These are phyloP conservation scores for Avena eriantha DNA, from an alignment of 176 grass and related monocot species.

Conservation along the genomic window DNA sequence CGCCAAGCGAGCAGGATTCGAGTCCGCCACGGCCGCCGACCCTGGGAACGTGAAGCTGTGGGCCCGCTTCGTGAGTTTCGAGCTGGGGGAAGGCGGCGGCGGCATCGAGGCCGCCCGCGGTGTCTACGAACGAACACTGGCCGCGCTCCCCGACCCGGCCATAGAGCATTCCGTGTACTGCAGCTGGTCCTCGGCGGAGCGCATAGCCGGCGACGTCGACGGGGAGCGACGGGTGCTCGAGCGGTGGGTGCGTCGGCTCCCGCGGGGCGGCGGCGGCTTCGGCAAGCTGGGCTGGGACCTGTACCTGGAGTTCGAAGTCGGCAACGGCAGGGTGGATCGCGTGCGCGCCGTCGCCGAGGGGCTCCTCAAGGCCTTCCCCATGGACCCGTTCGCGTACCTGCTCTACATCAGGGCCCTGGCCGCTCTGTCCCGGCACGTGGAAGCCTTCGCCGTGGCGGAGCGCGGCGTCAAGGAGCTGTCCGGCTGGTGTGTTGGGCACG, in stretches of 20 bases:
- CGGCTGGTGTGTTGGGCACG: not conserved
- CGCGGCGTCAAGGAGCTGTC: not conserved
- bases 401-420: not conserved
- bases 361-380: not conserved
- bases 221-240: not conserved
- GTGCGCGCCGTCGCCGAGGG: not conserved
- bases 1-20: not conserved
- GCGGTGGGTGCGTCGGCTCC: not conserved
- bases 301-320: not conserved
- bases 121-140: not conserved
- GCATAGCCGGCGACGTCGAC: not conserved
- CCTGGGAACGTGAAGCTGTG: not conserved
- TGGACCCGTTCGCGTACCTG: not conserved
- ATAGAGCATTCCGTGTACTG: not conserved
- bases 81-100: not conserved
- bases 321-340: not conserved
- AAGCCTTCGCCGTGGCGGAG: not conserved
- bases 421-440: not conserved
- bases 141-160: not conserved
- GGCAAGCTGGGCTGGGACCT: not conserved
- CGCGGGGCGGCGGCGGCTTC: not conserved
- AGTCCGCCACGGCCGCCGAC: not conserved
- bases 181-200: not conserved
- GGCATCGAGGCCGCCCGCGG: constrained; percentile 19
- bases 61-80: not conserved